A percentile compares a stretch with the other conserved stretches of the same genome.
Evolutionary conservation across 192 early-diverging fungal species (phyloP).

Genomic region (Podila clonocystis): DNA sequence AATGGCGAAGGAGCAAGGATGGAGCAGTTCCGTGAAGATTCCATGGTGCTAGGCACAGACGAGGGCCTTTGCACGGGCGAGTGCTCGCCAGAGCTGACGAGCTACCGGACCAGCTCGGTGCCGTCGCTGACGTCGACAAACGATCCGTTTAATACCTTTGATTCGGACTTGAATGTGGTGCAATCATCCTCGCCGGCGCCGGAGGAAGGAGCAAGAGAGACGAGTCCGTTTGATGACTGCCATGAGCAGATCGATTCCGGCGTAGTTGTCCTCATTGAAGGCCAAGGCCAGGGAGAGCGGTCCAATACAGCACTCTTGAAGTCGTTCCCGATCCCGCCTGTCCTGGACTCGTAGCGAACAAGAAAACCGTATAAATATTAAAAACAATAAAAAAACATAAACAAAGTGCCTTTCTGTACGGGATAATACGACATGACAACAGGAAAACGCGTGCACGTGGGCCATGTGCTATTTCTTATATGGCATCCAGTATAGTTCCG

Average conservation of each 20-base stretch:
- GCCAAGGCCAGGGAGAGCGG: neutral
- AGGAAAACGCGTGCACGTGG: no score
- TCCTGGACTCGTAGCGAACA: neutral
- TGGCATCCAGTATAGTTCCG: no score
- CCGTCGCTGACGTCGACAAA: constrained; percentile 45
- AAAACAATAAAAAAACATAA: neutral
- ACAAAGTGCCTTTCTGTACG: neutral
- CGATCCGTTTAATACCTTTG: constrained; percentile 50
- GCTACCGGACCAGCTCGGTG: constrained; percentile 25
- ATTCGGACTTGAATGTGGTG: constrained; percentile 23
- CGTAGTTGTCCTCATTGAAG: no score
- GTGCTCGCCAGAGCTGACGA: neutral
- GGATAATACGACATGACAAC: no score
- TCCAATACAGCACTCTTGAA: constrained; percentile 23
- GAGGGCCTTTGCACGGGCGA: neutral
- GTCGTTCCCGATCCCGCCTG: constrained; percentile 34
- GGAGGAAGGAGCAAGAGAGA: neutral
- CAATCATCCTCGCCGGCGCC: constrained; percentile 8
- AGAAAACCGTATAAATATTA: neutral
- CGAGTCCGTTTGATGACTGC: neutral
- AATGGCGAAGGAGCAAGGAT: neutral
- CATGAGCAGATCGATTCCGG: neutral
- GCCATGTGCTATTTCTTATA: no score
- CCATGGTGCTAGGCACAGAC: neutral
- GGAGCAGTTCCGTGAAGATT: neutral